Base-by-base conservation (phyloP, 495 filamentous ascomycete species). In the Parathielavia hyrcaniae region DNA sequence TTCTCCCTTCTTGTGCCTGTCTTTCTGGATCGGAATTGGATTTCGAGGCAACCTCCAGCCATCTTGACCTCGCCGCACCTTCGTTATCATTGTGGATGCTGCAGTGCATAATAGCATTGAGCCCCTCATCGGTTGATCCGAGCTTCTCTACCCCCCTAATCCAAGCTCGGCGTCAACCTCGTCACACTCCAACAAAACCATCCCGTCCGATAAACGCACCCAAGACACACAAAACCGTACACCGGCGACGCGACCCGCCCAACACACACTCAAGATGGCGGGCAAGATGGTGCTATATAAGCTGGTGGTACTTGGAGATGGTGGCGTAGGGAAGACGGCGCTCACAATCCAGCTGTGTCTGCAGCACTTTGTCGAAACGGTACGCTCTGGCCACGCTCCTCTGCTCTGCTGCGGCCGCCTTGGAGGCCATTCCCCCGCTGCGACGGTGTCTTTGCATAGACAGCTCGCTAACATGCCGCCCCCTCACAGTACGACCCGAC, bases 281-380 rank as follows among this genome's bases (percentile, higher is more conserved):
- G 79, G 79, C 60, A 79, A 93, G 80, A 96, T 96, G 92, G 95
- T 91, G 67, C 77, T 97, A 70, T 96, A 97, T 77, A 98, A 97
- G 74, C 76, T 98, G 82, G 93, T 97, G 82, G 93, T 98, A 77
- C 82, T 97, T 36, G 93, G 93, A 30, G 77, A 80, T 46, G 76
- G 77, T 64, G 77, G 77, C 61, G 91, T 96, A 54, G 93, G 93
- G 49, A 98, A 98, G 81, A 98, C 93, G 32, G 93, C 93, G 55
- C 75, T 98, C 66, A 98, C 93, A 44, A 97, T 97, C 73, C 93
- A 98, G 80, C 86, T 96, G 71, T 76, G 86, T 71, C 68, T 81
- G 64, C 78, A 82, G 64, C 80, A 82, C 62, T 82, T 82, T 54
- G 79, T 82, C 55, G 80, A 82, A 72, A 82, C 78, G 19, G 79